Conservation (phyloP, 176 grass and related monocot genomes). For the Zoysia pacifica region DNA sequence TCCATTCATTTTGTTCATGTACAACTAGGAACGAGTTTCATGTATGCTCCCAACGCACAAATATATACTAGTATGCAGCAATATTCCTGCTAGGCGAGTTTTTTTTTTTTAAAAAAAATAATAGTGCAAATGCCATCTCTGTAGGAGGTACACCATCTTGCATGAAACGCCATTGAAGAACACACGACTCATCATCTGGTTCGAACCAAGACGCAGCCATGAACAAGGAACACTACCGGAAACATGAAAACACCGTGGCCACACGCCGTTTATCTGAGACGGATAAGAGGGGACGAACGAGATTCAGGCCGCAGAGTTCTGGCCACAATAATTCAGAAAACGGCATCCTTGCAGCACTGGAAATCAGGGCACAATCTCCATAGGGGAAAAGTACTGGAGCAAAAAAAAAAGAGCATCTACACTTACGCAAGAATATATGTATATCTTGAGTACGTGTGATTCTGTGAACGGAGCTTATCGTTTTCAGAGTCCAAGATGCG, state of each 20-base stretch:
- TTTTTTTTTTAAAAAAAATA: slow-evolving; percentile 4
- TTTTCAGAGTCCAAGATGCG: slow-evolving; percentile 30
- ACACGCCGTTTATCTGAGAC: slow-evolving; percentile 3
- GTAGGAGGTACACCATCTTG: neutral
- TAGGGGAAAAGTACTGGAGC: neutral
- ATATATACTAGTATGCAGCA: neutral
- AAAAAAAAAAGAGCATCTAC: slow-evolving; percentile 2
- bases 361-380: neutral
- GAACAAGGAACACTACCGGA: neutral
- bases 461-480: slow-evolving; percentile 2
- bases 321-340: slow-evolving; percentile 26
- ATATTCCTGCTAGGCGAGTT: slow-evolving; percentile 19
- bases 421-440: neutral
- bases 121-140: slow-evolving; percentile 2
- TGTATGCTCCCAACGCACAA: slow-evolving; percentile 4
- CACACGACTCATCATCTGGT: neutral
- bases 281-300: slow-evolving; percentile 30
- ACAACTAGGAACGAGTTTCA: no score
- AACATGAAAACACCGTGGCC: neutral
- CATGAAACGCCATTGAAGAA: slow-evolving; percentile 10
- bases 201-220: neutral
- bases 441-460: slow-evolving; percentile 27
- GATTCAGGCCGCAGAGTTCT: neutral
- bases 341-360: neutral
- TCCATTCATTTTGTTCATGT: no score